Evolutionary conservation across 164 flowering plant genomes (phyloP).

Genomic region (Liquidambar formosana): DNA sequence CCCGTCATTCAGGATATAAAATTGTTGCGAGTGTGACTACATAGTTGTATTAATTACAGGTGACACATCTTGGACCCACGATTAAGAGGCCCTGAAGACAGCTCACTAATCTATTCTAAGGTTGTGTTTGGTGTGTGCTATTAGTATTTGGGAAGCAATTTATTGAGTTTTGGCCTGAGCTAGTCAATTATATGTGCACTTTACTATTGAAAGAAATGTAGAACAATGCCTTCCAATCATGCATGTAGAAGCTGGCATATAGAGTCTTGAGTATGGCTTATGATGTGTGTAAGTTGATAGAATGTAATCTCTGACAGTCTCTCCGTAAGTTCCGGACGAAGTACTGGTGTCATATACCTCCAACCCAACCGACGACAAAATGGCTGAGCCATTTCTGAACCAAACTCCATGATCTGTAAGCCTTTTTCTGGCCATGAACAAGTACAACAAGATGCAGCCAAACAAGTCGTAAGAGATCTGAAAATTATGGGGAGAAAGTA

Average conservation of each 20-base stretch:
- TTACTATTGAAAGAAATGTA: background rate
- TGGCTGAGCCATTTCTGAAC: background rate
- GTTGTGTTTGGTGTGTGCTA: background rate
- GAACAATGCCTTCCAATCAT: too few species aligned
- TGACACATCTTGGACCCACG: background rate
- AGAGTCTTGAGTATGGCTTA: background rate
- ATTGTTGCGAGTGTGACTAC: background rate
- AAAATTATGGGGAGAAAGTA: background rate
- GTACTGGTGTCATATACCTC: background rate
- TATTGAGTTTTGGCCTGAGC: background rate
- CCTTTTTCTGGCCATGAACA: background rate
- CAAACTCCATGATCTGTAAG: too few species aligned
- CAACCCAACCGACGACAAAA: background rate
- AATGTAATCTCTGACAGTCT: background rate
- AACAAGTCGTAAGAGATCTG: background rate
- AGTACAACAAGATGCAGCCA: background rate
- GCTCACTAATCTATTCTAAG: background rate
- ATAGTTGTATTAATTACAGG: background rate
- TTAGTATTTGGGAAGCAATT: background rate
- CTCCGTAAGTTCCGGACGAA: background rate
- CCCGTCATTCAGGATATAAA: conserved; percentile 2
- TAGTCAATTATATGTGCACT: background rate
- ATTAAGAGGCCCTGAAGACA: background rate
- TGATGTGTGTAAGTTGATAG: background rate
- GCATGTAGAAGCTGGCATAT: background rate